Evolutionary conservation across 495 filamentous ascomycete genomes (phyloP), one percentile per base, ranked within the genome.

Genomic region (Lindgomyces ingoldianus): DNA sequence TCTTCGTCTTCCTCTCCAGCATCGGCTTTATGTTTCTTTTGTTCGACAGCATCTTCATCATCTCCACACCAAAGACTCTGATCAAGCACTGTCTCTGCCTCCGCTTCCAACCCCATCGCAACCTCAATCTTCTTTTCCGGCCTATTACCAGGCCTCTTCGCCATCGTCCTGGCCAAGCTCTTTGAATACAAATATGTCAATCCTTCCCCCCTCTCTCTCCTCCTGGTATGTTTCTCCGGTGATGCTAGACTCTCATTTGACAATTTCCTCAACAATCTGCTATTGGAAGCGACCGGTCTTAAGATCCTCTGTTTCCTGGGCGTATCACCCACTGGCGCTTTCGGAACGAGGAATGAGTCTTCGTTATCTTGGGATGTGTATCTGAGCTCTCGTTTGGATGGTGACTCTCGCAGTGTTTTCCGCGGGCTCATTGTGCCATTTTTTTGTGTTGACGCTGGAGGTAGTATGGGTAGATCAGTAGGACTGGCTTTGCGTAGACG

Each of bases 21-120:
- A 24, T n/a, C 54, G 26, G 14, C 3, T 42, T 19, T 49, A 36
- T 57, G 8, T 24, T 30, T 33, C 33, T 68, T 42, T 12, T 60
- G 1, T 27, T 64, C 25, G 19, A 42, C 49, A 16, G 14, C 33
- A 12, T 64, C 60, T 24, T 74, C 73, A n/a, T 68, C 68, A 54
- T 64, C 61, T 19, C 57, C 62, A 61, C 71, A 75, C 64, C 64
- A 71, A 2, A 75, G 18, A 50, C 68, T 75, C 46, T 71, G 62
- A 57, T 74, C 73, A 33, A 64, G 53, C 22, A 64, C 63, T 41
- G 41, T 54, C 52, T 53, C 48, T 49, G 25, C n/a, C 19, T 25
- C 47, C 30, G 21, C 41, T 27, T 44, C 47, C 36, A 44, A 16
- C 46, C 50, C 29, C 1, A 50, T 12, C 29, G 11, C 25, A 14